phyloP scores from a whole-genome alignment of 1,284 basidiomycete genomes.

The Papiliotrema terrestris region DNA sequence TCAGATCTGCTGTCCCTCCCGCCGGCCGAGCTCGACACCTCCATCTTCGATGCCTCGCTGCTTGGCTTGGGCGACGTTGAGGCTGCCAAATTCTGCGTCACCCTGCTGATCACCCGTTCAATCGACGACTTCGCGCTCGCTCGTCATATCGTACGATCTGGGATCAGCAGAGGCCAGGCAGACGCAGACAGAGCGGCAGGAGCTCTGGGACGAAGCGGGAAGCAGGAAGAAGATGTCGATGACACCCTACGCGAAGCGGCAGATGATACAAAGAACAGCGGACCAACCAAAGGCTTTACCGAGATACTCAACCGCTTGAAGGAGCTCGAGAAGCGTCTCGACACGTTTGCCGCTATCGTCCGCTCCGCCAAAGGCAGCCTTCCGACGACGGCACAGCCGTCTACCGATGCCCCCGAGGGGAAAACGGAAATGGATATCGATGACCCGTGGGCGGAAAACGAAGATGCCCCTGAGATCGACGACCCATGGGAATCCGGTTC shows the following conservation, averaged over 20 bases:
- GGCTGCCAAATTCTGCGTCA: background rate
- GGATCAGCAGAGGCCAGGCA: background rate
- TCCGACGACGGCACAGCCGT: background rate
- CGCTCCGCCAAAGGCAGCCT: no score
- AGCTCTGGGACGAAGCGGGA: background rate
- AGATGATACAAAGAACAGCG: background rate
- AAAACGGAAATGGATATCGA: slow-evolving; percentile 50
- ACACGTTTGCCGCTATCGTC: background rate
- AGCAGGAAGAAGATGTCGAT: background rate
- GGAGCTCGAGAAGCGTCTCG: background rate
- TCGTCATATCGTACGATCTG: background rate
- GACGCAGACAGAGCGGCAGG: background rate
- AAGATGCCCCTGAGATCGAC: slow-evolving; percentile 16
- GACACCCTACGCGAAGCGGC: background rate
- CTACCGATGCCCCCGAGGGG: background rate
- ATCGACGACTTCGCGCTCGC: background rate
- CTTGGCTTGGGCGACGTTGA: background rate
- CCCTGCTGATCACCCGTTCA: background rate
- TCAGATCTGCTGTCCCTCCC: background rate
- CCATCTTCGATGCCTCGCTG: background rate
- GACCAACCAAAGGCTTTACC: background rate
- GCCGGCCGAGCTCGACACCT: background rate
- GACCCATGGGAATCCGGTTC: slow-evolving; percentile 35
- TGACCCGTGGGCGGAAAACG: slow-evolving; percentile 66
- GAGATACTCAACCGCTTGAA: background rate